phyloP scores from a whole-genome alignment of 2,329 filamentous ascomycete species.

The Fusarium sp. region DNA sequence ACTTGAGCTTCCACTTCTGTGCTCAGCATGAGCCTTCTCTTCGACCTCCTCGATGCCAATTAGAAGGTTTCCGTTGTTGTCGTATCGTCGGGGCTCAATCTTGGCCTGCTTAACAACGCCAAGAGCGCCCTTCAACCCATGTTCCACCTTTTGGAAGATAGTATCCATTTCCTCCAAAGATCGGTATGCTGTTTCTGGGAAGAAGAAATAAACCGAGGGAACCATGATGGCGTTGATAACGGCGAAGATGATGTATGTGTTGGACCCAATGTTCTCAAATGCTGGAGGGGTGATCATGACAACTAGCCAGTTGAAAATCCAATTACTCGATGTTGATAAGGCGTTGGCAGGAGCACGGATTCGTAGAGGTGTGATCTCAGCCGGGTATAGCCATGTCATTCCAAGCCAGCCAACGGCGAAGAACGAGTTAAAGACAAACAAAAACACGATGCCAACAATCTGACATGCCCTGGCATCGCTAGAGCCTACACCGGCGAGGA shows the following conservation, averaged over 20 bases:
- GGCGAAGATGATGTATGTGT: conserved; percentile 75
- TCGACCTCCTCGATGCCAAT: conserved; percentile 59
- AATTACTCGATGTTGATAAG: conserved; percentile 66
- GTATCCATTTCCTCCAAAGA: conserved; percentile 75
- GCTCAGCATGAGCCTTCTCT: conserved; percentile 52
- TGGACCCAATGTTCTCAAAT: conserved; percentile 67
- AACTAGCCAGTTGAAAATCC: conserved; percentile 73
- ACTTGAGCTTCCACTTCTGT: conserved; percentile 48
- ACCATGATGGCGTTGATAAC: conserved; percentile 73
- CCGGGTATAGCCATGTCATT: conserved; percentile 73
- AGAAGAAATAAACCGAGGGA: conserved; percentile 70
- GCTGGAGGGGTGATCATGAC: conserved; percentile 73
- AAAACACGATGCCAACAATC: conserved; percentile 72
- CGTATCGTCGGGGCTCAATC: conserved; percentile 67
- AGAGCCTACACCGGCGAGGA: conserved; percentile 68
- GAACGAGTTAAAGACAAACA: conserved; percentile 72
- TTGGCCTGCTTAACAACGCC: conserved; percentile 54
- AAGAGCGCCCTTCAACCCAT: conserved; percentile 54
- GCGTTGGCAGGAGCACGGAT: conserved; percentile 73
- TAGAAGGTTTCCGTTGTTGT: conserved; percentile 69
- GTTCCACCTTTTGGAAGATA: conserved; percentile 69
- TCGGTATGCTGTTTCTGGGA: conserved; percentile 73
- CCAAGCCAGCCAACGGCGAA: conserved; percentile 71
- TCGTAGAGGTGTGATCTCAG: conserved; percentile 75
- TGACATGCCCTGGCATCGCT: conserved; percentile 62